Percentiles rank a stretch among this genome's conserved stretches.
These are phyloP conservation scores for Volvariella surrecta DNA, from an alignment of 1,284 basidiomycete genomes.

Conservation along the genomic window DNA sequence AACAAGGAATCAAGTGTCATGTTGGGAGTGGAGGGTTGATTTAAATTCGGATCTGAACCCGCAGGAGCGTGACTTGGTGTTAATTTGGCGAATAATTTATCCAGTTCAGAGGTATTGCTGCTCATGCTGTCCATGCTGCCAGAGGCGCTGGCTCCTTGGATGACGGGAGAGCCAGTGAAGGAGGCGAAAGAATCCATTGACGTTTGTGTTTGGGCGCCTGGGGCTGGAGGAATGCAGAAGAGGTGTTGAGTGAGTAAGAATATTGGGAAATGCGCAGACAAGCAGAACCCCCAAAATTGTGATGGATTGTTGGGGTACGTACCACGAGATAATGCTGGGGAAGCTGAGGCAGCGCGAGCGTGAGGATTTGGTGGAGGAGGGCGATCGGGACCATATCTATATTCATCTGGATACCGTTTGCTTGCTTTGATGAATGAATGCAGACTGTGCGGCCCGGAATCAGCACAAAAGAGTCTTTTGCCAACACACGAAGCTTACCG, in stretches of 20 bases:
- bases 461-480: conserved; percentile 3
- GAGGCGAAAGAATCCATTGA: too few relatives aligned
- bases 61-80: conserved; percentile 14
- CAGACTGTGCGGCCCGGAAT: conserved; percentile 31
- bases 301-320: background rate
- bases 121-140: conserved; percentile 11
- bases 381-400: conserved; percentile 54
- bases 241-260: too few relatives aligned
- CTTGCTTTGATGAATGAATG: conserved; percentile 57
- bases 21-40: conserved; percentile 13
- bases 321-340: conserved; percentile 8
- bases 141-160: too few relatives aligned
- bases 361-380: conserved; percentile 44
- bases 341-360: conserved; percentile 4
- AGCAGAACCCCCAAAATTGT: too few relatives aligned
- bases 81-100: conserved; percentile 55
- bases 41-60: background rate
- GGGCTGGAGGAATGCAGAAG: too few relatives aligned
- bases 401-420: conserved; percentile 59
- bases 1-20: conserved; percentile 23
- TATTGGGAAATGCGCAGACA: too few relatives aligned
- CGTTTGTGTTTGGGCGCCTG: too few relatives aligned
- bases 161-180: too few relatives aligned
- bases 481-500: conserved; percentile 31
- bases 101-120: conserved; percentile 37